These are phyloP conservation scores for Gleditsia sinensis DNA, from an alignment of 306 rosid genomes.

Conservation along the genomic window DNA sequence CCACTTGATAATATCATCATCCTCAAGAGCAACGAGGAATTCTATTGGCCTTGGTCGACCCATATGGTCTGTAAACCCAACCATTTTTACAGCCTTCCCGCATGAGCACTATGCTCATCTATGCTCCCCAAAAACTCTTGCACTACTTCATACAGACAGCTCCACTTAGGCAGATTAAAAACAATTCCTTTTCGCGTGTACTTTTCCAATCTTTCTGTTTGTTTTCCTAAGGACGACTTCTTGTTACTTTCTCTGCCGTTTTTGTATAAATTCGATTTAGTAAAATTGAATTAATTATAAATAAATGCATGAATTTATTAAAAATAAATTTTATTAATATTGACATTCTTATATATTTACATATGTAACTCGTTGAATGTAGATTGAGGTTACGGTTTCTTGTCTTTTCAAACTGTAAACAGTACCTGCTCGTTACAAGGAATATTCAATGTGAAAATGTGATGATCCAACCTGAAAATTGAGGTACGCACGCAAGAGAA, in stretches of 20 bases:
- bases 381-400: too few relatives aligned
- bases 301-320: too few relatives aligned
- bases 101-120: conserved; percentile 54
- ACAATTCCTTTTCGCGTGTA: not conserved
- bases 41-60: conserved; percentile 83
- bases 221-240: conserved; percentile 11
- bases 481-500: not conserved
- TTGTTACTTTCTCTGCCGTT: not conserved
- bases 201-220: not conserved
- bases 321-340: too few relatives aligned
- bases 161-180: not conserved
- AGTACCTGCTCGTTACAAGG: conserved; percentile 17
- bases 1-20: conserved; percentile 81
- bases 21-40: conserved; percentile 76
- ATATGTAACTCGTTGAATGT: too few relatives aligned
- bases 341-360: too few relatives aligned
- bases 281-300: too few relatives aligned
- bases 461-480: too few relatives aligned
- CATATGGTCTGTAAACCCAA: conserved; percentile 85
- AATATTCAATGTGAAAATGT: conserved; percentile 11
- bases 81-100: conserved; percentile 75
- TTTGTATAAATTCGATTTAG: too few relatives aligned
- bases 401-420: too few relatives aligned
- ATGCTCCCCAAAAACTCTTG: too few relatives aligned
- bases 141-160: not conserved